Base-by-base conservation (phyloP, 1,284 basidiomycete species). In the Violaceomyces palustris region DNA sequence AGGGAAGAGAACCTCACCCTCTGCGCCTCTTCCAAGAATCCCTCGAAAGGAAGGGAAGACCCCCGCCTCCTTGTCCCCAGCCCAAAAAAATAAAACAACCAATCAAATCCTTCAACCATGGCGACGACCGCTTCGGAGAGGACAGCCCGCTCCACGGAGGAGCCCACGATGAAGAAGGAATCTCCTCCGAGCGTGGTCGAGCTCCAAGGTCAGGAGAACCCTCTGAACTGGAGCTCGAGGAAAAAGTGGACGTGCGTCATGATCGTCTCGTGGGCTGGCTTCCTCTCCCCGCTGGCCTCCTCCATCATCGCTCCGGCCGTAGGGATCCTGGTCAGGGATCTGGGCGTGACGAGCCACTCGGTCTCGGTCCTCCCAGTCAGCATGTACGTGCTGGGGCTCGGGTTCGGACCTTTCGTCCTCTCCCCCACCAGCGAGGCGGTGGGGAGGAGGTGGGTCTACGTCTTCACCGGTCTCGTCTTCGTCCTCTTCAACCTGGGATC, bases 351-450 rank as follows among this genome's bases (percentile, higher is more conserved):
- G 21, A 60, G 59, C 12, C 53, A 53, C 3, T 50, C 48, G 2
- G 36, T 64, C 1, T 52, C 60, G 15, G 31, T 67, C 4, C 41
- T 69, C 1, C 66, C 66, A 21, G 59, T 67, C 7, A 57, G 51
- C 18, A 27, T 66, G 19, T 69, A 63, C 28, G 58, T 67, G 14
- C 32, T 67, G 4, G 61, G 66, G n/a, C 45, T 61, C 7, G 58
- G 65, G 3, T 51, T 64, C 7, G 77, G 77, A 0, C 77, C 77
- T 1, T 78, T 78, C 57, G 28, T 77, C 8, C 75, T 78, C 37
- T 75, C 77, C 0, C 77, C 77, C 0, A 72, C 76, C 9, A 70
- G 69, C 4, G 77, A 78, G 63, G 70, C 77, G 14, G 75, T 74
- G 25, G 77, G 77, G 4, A 50, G 77, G 0, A 75, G 75, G 42